These are phyloP conservation scores for Paecilomyces sp. DNA, from an alignment of 2,329 filamentous ascomycete species.

Conservation along the genomic window DNA sequence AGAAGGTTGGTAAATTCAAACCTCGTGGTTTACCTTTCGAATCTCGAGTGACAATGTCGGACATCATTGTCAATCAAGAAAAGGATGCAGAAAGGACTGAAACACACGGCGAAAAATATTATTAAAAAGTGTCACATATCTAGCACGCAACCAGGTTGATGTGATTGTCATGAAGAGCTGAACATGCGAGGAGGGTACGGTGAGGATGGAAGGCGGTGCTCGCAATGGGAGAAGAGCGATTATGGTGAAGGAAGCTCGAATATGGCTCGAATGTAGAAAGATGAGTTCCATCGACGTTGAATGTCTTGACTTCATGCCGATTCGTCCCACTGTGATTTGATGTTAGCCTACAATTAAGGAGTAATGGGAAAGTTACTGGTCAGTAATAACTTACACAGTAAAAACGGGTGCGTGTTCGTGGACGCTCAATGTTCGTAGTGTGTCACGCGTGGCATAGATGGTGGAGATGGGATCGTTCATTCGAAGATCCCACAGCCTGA, in stretches of 20 bases:
- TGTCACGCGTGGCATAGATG: slow-evolving; percentile 68
- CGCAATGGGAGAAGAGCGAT: slow-evolving; percentile 72
- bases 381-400: slow-evolving; percentile 63
- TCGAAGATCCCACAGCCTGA: slow-evolving; percentile 93
- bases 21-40: neutral
- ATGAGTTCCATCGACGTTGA: slow-evolving; percentile 75
- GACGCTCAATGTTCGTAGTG: slow-evolving; percentile 76
- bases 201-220: slow-evolving; percentile 94
- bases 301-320: slow-evolving; percentile 80
- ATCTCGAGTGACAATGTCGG: neutral
- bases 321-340: slow-evolving; percentile 64
- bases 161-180: slow-evolving; percentile 78
- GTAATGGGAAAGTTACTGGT: neutral
- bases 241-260: slow-evolving; percentile 77
- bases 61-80: neutral
- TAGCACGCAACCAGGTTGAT: slow-evolving; percentile 77
- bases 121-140: slow-evolving; percentile 1
- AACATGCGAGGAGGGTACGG: slow-evolving; percentile 80
- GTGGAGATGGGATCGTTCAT: slow-evolving; percentile 70
- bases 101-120: neutral
- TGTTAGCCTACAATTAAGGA: slow-evolving; percentile 3
- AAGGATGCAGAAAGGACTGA: neutral
- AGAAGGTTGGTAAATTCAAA: neutral
- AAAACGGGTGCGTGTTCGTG: slow-evolving; percentile 97
- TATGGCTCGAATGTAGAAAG: slow-evolving; percentile 85